Evolutionary conservation across 1,284 basidiomycete species (phyloP).

Genomic region (Apiotrichum akiyoshidainum): DNA sequence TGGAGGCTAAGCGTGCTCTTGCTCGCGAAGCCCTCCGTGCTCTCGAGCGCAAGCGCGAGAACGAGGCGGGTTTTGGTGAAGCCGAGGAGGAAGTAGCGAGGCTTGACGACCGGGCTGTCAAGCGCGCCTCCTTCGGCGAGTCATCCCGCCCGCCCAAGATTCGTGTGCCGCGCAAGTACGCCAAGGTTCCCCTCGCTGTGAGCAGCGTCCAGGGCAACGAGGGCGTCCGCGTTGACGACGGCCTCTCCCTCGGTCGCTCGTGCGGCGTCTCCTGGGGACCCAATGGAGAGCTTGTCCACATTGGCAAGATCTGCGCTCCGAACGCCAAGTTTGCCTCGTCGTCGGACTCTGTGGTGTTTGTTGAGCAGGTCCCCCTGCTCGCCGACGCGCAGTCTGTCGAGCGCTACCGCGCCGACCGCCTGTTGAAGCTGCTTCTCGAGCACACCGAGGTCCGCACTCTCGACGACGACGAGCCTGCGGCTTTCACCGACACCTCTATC

Average conservation of each 20-base stretch:
- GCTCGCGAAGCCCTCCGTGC: constrained; percentile 12
- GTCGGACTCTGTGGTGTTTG: constrained; percentile 26
- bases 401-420: constrained; percentile 57
- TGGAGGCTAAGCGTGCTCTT: constrained; percentile 7
- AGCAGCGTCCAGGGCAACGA: constrained; percentile 57
- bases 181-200: constrained; percentile 31
- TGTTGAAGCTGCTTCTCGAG: constrained; percentile 75
- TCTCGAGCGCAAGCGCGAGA: constrained; percentile 17
- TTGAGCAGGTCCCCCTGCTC: constrained; percentile 32
- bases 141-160: constrained; percentile 61
- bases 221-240: constrained; percentile 69
- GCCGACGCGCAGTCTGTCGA: constrained; percentile 49
- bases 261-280: constrained; percentile 91
- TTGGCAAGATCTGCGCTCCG: constrained; percentile 67
- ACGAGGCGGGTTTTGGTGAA: constrained; percentile 53
- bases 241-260: constrained; percentile 77
- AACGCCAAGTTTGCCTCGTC: constrained; percentile 29
- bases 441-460: constrained; percentile 64
- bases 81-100: constrained; percentile 71
- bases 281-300: constrained; percentile 69
- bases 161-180: constrained; percentile 51
- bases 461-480: constrained; percentile 60
- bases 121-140: constrained; percentile 73
- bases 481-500: constrained; percentile 59
- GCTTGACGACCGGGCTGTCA: constrained; percentile 62